Evolutionary conservation across 225 moss, liverwort and hornwort genomes (phyloP).

Genomic region (Pleurozium schreberi): DNA sequence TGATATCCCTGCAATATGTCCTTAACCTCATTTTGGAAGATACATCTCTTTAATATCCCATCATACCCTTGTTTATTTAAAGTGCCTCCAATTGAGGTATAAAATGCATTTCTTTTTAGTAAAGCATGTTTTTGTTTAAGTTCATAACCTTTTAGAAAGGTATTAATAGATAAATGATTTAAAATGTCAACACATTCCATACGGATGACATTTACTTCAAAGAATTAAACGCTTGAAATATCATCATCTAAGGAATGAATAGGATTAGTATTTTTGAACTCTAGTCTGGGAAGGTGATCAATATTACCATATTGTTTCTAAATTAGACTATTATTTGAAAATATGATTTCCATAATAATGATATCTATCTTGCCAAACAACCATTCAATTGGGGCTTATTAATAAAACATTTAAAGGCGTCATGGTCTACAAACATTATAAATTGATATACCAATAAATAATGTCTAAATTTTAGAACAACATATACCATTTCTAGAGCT

Average conservation of each 20-base stretch:
- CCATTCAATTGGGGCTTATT: not conserved
- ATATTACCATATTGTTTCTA: not conserved
- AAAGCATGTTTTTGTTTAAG: not conserved
- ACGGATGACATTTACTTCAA: not conserved
- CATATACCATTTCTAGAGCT: accelerated
- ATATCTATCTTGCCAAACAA: not conserved
- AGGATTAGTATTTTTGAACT: too few relatives aligned
- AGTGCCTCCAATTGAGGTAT: not conserved
- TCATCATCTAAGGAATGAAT: too few relatives aligned
- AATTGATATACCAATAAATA: not conserved
- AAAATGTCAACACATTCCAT: not conserved
- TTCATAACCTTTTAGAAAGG: not conserved
- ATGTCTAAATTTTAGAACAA: not conserved
- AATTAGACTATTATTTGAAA: not conserved
- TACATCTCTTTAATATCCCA: not conserved
- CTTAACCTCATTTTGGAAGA: not conserved
- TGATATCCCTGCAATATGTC: not conserved
- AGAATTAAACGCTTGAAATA: too few relatives aligned
- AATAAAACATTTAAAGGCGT: not conserved
- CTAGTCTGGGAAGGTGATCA: not conserved
- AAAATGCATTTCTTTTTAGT: not conserved
- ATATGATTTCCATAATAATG: not conserved
- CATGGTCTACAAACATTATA: not conserved
- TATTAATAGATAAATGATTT: not conserved
- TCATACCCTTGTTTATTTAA: not conserved